Conservation (phyloP, 306 rosid species). For the cucumber (Cucumis sativus) region DNA sequence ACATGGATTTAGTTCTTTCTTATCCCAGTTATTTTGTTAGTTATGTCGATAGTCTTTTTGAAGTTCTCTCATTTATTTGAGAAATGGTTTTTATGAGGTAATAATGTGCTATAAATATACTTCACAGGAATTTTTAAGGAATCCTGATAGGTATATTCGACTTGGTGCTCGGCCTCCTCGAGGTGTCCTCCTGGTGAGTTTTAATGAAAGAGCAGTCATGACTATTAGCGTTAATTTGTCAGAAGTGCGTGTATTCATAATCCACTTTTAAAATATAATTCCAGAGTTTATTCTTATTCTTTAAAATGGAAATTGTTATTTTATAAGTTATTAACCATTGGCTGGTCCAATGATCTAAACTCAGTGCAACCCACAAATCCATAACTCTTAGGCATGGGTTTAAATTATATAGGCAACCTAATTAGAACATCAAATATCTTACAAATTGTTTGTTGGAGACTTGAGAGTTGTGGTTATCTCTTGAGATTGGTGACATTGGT, state of each 20-base stretch:
- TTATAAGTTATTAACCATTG: not conserved
- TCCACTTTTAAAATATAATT: not conserved
- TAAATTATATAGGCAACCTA: not conserved
- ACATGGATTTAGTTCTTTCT: constrained; percentile 13
- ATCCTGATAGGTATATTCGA: constrained; percentile 75
- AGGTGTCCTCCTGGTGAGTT: constrained; percentile 96
- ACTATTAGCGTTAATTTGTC: not conserved
- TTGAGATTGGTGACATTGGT: not conserved
- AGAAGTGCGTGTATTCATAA: not conserved
- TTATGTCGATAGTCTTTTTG: not conserved
- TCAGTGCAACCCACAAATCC: not conserved
- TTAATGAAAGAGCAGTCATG: constrained; percentile 8
- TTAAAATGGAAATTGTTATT: not conserved
- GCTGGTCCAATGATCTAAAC: not conserved
- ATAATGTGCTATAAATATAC: constrained; percentile 14
- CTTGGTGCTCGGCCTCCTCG: constrained; percentile 99
- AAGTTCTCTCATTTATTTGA: not conserved
- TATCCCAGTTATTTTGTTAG: not conserved
- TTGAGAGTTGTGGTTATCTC: not conserved
- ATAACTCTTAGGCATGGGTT: not conserved
- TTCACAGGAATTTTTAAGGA: constrained; percentile 92
- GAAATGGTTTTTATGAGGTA: constrained; percentile 10
- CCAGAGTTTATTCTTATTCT: not conserved
- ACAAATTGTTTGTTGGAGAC: not conserved
- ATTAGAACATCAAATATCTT: not conserved